These are phyloP conservation scores for Penicillium verhagenii DNA, from an alignment of 495 filamentous ascomycete genomes.

Conservation along the genomic window DNA sequence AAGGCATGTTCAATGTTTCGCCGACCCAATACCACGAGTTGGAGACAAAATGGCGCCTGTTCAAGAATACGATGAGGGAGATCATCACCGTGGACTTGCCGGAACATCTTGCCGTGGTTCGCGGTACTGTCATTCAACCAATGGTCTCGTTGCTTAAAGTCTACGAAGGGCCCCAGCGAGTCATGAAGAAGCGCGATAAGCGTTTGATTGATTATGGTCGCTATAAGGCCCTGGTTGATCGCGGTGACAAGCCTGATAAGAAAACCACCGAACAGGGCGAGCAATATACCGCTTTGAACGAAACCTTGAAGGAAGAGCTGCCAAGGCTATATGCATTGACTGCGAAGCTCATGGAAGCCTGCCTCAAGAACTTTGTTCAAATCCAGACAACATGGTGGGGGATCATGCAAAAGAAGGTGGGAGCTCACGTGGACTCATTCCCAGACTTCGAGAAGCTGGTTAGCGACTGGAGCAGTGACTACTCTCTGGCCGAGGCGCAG, in stretches of 20 bases:
- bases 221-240: slow-evolving; percentile 71
- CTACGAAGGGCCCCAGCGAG: slow-evolving; percentile 74
- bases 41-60: slow-evolving; percentile 87
- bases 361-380: slow-evolving; percentile 74
- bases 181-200: slow-evolving; percentile 92
- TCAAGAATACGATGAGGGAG: slow-evolving; percentile 77
- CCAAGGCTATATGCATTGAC: slow-evolving; percentile 81
- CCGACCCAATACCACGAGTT: slow-evolving; percentile 71
- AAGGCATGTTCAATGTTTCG: slow-evolving; percentile 58
- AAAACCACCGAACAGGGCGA: slow-evolving; percentile 79
- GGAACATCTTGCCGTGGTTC: slow-evolving; percentile 77
- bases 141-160: slow-evolving; percentile 78
- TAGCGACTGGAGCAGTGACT: slow-evolving; percentile 70
- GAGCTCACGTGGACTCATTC: slow-evolving; percentile 66
- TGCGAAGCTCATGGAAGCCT: slow-evolving; percentile 73
- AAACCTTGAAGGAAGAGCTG: slow-evolving; percentile 87
- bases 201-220: slow-evolving; percentile 84
- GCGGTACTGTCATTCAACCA: slow-evolving; percentile 81
- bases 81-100: slow-evolving; percentile 73
- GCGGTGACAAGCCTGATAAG: slow-evolving; percentile 77
- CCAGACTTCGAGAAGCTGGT: slow-evolving; percentile 67
- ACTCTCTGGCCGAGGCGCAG: slow-evolving; percentile 53
- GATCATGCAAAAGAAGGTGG: slow-evolving; percentile 77
- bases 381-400: slow-evolving; percentile 78
- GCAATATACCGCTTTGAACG: slow-evolving; percentile 85